These are phyloP conservation scores for Calendula officinalis DNA, from an alignment of 129 eudicot species.

Conservation along the genomic window DNA sequence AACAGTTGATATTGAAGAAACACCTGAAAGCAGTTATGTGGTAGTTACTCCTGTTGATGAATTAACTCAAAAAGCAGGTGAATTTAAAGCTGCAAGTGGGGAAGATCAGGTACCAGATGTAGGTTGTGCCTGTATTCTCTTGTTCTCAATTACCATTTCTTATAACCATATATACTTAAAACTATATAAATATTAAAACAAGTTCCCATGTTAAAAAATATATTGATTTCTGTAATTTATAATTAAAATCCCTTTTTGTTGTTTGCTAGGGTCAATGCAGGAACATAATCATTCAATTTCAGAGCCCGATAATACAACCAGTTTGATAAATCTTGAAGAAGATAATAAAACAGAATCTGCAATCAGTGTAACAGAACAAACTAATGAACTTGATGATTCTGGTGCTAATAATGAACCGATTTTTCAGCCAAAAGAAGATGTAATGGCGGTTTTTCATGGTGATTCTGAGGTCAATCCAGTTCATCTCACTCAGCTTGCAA, in stretches of 20 bases:
- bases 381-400: slow-evolving; percentile 25
- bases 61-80: slow-evolving; percentile 32
- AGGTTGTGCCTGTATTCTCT: slow-evolving; percentile 92
- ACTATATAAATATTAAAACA: neutral
- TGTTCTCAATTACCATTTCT: slow-evolving; percentile 25
- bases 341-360: slow-evolving; percentile 27
- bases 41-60: slow-evolving; percentile 27
- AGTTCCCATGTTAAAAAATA: neutral
- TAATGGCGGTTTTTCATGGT: slow-evolving; percentile 8
- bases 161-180: slow-evolving; percentile 13
- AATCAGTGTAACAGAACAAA: slow-evolving; percentile 23
- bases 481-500: slow-evolving; percentile 57
- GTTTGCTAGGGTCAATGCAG: slow-evolving; percentile 91
- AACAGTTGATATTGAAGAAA: slow-evolving; percentile 28
- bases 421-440: slow-evolving; percentile 27
- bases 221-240: slow-evolving; percentile 24
- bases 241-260: slow-evolving; percentile 43
- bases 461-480: slow-evolving; percentile 34
- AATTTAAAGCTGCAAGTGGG: slow-evolving; percentile 36
- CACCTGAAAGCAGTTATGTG: slow-evolving; percentile 22
- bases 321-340: slow-evolving; percentile 30
- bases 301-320: slow-evolving; percentile 39
- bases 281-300: slow-evolving; percentile 48
- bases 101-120: slow-evolving; percentile 96
- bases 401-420: slow-evolving; percentile 28